Conservation (phyloP, 2,329 filamentous ascomycete genomes). For the Fusarium sp. region DNA sequence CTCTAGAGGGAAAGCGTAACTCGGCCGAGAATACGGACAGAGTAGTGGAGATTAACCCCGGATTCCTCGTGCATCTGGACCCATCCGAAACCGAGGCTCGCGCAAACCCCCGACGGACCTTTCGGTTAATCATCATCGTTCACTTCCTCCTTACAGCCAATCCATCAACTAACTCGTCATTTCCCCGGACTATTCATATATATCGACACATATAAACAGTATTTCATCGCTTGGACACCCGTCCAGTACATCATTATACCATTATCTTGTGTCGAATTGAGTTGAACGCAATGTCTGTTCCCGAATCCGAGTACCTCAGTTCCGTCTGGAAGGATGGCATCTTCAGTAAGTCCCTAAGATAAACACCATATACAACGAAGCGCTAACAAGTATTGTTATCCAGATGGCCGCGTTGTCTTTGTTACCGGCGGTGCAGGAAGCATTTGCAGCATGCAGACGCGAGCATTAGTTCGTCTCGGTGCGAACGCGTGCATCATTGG, state of each 20-base stretch:
- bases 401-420: constrained; percentile 89
- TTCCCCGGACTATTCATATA: background rate
- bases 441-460: constrained; percentile 94
- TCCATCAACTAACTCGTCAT: background rate
- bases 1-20: constrained; percentile 10
- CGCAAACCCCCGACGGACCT: background rate
- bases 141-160: background rate
- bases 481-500: constrained; percentile 95
- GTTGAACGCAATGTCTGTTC: constrained; percentile 68
- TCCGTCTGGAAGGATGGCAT: constrained; percentile 87
- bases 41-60: constrained; percentile 23
- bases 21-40: constrained; percentile 36
- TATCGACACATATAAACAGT: background rate
- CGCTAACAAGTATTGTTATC: constrained; percentile 6
- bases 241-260: background rate
- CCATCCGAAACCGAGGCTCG: constrained; percentile 39
- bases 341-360: constrained; percentile 70
- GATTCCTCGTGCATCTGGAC: constrained; percentile 13
- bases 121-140: background rate
- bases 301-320: constrained; percentile 81
- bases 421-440: constrained; percentile 94
- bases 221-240: background rate
- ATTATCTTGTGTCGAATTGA: background rate
- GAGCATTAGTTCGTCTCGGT: constrained; percentile 89
- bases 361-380: background rate